Evolutionary conservation across 2,329 filamentous ascomycete genomes (phyloP), one percentile per base, ranked within the genome.

Genomic region (Seiridium cupressi): DNA sequence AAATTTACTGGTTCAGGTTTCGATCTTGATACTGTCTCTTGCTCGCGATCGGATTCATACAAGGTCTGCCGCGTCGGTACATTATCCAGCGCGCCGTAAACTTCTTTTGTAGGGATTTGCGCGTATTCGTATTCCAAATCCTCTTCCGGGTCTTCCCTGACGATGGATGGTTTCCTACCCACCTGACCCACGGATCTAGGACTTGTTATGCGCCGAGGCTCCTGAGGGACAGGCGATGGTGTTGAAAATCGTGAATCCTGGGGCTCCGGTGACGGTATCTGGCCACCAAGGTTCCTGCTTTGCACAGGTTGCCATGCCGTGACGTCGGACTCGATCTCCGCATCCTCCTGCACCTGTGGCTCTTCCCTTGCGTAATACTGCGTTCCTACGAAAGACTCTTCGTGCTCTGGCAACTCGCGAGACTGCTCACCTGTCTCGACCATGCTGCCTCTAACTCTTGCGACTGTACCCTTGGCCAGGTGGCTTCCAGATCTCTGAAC

Each of bases 391-490:
- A 60, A 34, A 10, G 60, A 62, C 32, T 64, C 60, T 54, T 71
- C 64, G 55, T 55, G 66, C 26, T 61, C 62, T 13, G 61, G 54
- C 4, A 54, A 53, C 13, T 57, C 57, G 47, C 51, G 64, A 57
- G 59, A 64, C 55, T 61, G 65, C 64, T 66, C 68, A 63, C 62
- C 58, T 9, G 63, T 64, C 62, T 78, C 75, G 4, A 85, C 72
- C 5, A 78, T 77, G 3, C 81, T 79, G 3, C 80, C 84, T 59
- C 74, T 81, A 2, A 79, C 74, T 65, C 82, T 79, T 9, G 78
- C 77, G 66, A 87, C 76, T 8, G 81, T 84, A 10, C 84, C 86
- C 61, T 83, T 80, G 3, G 79, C 71, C 7, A 81, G 71, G 62
- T 83, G 77, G 2, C 77, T 77, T 7, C 80, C 80, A 53, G 73